Evolutionary conservation across 345 rosid species (phyloP).

Genomic region (Geranium rotundifolium): DNA sequence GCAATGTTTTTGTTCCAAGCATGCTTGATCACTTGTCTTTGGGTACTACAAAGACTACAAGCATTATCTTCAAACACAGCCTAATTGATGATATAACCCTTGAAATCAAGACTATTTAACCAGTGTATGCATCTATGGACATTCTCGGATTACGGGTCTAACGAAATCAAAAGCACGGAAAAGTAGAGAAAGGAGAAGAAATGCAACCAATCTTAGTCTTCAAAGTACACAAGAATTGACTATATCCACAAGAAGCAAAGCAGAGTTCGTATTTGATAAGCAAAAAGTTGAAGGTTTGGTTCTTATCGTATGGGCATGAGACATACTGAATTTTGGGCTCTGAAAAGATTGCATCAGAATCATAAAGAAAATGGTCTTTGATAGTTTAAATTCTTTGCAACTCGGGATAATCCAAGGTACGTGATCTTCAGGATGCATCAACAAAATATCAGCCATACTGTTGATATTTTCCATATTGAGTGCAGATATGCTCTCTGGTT

Average conservation of each 20-base stretch:
- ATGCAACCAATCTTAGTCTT: not conserved
- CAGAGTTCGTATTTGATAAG: not conserved
- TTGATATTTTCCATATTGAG: slow-evolving; percentile 51
- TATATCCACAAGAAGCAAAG: not conserved
- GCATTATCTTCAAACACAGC: no score
- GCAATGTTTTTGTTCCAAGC: no score
- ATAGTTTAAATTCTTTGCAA: slow-evolving; percentile 30
- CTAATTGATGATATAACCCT: no score
- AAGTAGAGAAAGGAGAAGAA: not conserved
- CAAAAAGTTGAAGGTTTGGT: not conserved
- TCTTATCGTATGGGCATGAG: slow-evolving; percentile 3
- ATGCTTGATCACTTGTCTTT: no score
- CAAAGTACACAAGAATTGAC: not conserved
- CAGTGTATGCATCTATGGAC: not conserved
- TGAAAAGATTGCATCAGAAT: slow-evolving; percentile 56
- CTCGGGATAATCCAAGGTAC: slow-evolving; percentile 47
- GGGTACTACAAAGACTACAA: no score
- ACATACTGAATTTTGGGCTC: slow-evolving; percentile 25
- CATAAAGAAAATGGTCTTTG: slow-evolving; percentile 62
- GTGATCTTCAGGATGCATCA: slow-evolving; percentile 33
- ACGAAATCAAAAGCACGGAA: not conserved
- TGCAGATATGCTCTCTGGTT: slow-evolving; percentile 28
- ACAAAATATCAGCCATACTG: slow-evolving; percentile 44
- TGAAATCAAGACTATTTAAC: not conserved
- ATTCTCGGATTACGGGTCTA: no score